Evolutionary conservation across 2,329 filamentous ascomycete genomes (phyloP).

Genomic region (Pestalotiopsis sp.): DNA sequence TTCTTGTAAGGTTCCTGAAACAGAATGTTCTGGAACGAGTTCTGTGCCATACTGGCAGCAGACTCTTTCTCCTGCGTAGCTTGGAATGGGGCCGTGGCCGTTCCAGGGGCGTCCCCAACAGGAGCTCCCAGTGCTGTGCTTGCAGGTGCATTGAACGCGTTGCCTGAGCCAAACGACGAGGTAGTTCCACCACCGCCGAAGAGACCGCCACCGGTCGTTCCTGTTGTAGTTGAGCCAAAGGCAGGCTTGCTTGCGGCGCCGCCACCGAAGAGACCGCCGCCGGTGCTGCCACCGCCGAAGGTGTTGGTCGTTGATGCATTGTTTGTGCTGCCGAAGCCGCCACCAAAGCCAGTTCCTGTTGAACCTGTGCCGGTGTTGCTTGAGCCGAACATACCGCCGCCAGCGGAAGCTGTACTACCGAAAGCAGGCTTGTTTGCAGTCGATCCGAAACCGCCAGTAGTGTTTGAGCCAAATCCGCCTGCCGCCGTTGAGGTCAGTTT

Average conservation of each 20-base stretch:
- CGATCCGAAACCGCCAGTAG: conserved; percentile 27
- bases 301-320: conserved; percentile 39
- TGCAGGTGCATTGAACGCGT: conserved; percentile 48
- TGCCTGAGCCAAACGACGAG: conserved; percentile 38
- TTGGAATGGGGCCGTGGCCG: conserved; percentile 68
- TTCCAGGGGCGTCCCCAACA: conserved; percentile 67
- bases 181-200: conserved; percentile 37
- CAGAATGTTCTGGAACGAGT: conserved; percentile 77
- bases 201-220: conserved; percentile 48
- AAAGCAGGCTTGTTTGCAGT: conserved; percentile 24
- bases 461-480: conserved; percentile 39
- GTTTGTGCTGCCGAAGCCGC: conserved; percentile 35
- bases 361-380: conserved; percentile 24
- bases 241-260: conserved; percentile 45
- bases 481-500: conserved; percentile 20
- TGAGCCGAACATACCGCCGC: conserved; percentile 54
- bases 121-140: conserved; percentile 51
- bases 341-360: conserved; percentile 32
- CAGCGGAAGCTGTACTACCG: conserved; percentile 33
- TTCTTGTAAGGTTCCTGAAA: conserved; percentile 84
- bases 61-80: conserved; percentile 74
- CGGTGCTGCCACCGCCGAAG: conserved; percentile 34
- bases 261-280: conserved; percentile 30
- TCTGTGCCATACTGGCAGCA: conserved; percentile 51
- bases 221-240: conserved; percentile 50